phyloP scores from a whole-genome alignment of 345 rosid genomes.

The Cardamine chenopodiifolia region DNA sequence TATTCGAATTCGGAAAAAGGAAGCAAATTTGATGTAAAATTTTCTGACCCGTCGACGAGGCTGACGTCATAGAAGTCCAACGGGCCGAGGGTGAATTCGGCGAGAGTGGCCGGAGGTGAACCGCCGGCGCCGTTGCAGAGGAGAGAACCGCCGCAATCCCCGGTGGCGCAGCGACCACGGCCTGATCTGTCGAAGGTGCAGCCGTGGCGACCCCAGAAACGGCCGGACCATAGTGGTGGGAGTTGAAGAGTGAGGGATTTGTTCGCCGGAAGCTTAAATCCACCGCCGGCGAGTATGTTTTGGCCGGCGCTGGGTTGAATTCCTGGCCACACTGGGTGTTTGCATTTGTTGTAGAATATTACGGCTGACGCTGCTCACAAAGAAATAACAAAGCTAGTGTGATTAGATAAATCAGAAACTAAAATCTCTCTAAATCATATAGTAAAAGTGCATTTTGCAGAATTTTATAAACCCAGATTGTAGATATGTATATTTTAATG shows the following conservation, averaged over 20 bases:
- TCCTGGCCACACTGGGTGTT: conserved; percentile 92
- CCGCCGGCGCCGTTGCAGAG: conserved; percentile 89
- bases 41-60: conserved; percentile 70
- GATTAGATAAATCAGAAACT: not conserved
- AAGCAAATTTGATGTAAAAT: not conserved
- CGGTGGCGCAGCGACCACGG: conserved; percentile 80
- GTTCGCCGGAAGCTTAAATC: conserved; percentile 72
- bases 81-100: conserved; percentile 79
- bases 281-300: conserved; percentile 76
- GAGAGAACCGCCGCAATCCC: conserved; percentile 85
- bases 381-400: not conserved
- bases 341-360: conserved; percentile 78
- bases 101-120: conserved; percentile 87
- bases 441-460: not conserved
- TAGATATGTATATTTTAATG: not conserved
- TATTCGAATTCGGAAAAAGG: not conserved
- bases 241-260: conserved; percentile 61
- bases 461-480: not conserved
- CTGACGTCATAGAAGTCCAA: conserved; percentile 92
- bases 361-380: conserved; percentile 55
- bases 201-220: conserved; percentile 96
- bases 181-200: conserved; percentile 75
- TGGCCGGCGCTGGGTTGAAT: conserved; percentile 89
- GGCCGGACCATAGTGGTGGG: conserved; percentile 92
- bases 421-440: no score